Base-by-base conservation (phyloP, 164 flowering plant genomes). In the Buxus sempervirens region DNA sequence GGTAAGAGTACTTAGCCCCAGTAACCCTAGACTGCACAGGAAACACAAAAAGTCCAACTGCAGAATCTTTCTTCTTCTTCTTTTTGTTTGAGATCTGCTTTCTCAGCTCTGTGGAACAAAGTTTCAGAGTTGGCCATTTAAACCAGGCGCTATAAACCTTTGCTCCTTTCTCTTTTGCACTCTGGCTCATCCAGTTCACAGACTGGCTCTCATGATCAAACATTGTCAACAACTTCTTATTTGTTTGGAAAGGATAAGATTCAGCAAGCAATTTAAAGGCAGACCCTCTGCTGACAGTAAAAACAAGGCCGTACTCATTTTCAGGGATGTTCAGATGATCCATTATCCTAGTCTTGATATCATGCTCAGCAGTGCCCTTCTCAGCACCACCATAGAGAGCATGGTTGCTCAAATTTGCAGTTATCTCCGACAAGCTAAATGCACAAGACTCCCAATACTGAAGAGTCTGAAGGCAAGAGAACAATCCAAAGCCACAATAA, bases 11-110 rank as follows among this genome's bases (percentile, higher is more conserved):
- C 66, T 84, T 79, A 2, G 88, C 78, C 38, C 98, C 98, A 14
- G 91, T 88, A 26, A 91, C 83, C 60, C 93, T 82, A 2, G 97
- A 93, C 68, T 91, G 98, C 75, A 90, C 90, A 14, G 98, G 98
- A 49, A 93, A 91, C 22, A 88, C 98, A 69, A 91, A 88, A 25
- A 93, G 83, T 2, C 98, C 98, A 10, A 69, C 67, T 0, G 83
- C 88, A 22, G 78, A 79, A 77, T 81, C 90, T 74, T 76, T 88
- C 78, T 81, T 82, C 76, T 80, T 81, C 71, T 71, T 77, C 74
- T 79, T 83, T 65, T 77, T 85, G 66, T 67, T 80, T 0, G 77
- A 62, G 21, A 85, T 85, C 65, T 80, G 81, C 79, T 83, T 82
- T 65, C 82, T 79, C 67, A 91, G 64, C 66, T 82, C 85, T 8